Base-by-base conservation (phyloP, 768 basidiomycete genomes). In the Coprinopsis strossmayeri region DNA sequence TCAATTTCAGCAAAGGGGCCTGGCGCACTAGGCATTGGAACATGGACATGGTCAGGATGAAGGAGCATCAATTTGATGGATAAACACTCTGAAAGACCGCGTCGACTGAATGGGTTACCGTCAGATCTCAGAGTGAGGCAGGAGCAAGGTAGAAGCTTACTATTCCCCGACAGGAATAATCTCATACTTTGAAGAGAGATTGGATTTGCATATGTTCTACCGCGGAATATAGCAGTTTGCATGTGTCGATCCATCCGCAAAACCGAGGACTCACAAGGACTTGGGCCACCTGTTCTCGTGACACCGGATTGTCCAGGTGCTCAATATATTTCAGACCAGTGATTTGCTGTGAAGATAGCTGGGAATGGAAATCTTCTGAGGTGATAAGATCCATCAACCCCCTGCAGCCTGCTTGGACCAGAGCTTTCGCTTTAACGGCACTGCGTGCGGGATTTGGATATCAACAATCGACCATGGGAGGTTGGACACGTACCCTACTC, bases 391-490 rank as follows among this genome's bases (percentile, higher is more conserved):
- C 72, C 17, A 62, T 64, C 21, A 76, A 17, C 1, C 67, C 66
- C 45, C 46, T 61, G 50, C 77, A 79, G 3, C 83, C 83, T 3
- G 71, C 74, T 4, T 69, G 66, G 34, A 74, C 69, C 2, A 84
- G 68, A n/a, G 67, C 57, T 28, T 65, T 60, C 7, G 79, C 79
- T 18, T 60, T 67, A 15, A 51, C 57, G 46, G 55, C 55, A 18
- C 67, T 72, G 45, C 59, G 2, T 30, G n/a, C 1, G 2, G 37
- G 43, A 30, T 15, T 21, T 11, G 38, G 24, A 13, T n/a, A 42
- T 13, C 15, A 13, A 17, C 3, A n/a, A 26, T 25, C 7, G 18
- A 13, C n/a, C 15, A 13, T n/a, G 20, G 18, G 42, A 34, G 34
- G 12, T 3, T 17, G 18, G 20, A 15, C 32, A 50, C 64, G 43